These are phyloP conservation scores for Leccinum incarnatum DNA, from an alignment of 768 basidiomycete genomes.

Conservation along the genomic window DNA sequence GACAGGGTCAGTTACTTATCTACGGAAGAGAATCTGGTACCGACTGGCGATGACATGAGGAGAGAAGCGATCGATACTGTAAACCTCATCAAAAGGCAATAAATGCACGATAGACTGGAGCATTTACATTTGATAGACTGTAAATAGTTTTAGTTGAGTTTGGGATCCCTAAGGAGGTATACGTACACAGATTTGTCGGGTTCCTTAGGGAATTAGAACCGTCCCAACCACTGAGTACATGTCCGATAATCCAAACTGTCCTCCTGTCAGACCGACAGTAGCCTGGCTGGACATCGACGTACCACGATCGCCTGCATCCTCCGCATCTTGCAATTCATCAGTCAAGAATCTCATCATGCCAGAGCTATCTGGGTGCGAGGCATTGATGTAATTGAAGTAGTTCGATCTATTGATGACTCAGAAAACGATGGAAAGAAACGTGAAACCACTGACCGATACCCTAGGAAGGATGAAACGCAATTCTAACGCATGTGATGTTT, in stretches of 20 bases:
- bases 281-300: constrained; percentile 9
- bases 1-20: constrained; percentile 10
- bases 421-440: constrained; percentile 4
- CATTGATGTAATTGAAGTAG: constrained; percentile 76
- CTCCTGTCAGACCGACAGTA: constrained; percentile 11
- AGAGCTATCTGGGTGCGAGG: constrained; percentile 63
- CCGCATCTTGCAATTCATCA: constrained; percentile 74
- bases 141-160: constrained; percentile 2
- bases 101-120: background rate
- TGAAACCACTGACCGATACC: constrained; percentile 29
- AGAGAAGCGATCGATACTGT: constrained; percentile 71
- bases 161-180: background rate
- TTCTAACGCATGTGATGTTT: background rate
- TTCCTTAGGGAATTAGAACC: constrained; percentile 61
- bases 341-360: constrained; percentile 79
- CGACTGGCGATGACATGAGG: constrained; percentile 74
- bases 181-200: constrained; percentile 69
- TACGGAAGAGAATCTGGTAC: constrained; percentile 23
- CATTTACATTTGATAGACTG: constrained; percentile 49
- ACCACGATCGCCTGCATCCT: constrained; percentile 74
- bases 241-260: constrained; percentile 52
- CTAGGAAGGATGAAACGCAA: constrained; percentile 14
- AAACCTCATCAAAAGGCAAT: background rate
- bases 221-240: constrained; percentile 67
- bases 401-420: constrained; percentile 46